Percentiles rank a stretch among this genome's conserved stretches.
These are phyloP conservation scores for Macrolepiota dolichaula DNA, from an alignment of 768 basidiomycete species.

Conservation along the genomic window DNA sequence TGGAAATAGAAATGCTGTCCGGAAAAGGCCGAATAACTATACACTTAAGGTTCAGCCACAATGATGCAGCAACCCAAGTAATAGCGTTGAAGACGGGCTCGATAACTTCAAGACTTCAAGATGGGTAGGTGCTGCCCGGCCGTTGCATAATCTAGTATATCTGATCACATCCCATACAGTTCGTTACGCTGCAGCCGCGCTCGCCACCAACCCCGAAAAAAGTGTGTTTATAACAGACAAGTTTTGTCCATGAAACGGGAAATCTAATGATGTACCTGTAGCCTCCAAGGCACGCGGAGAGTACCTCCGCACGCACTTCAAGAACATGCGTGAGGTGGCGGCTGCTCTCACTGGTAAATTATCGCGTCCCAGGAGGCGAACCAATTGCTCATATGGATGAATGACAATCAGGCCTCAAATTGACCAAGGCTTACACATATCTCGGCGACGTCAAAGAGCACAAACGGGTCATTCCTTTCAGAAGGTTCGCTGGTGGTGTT, in stretches of 20 bases:
- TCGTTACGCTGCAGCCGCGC: constrained; percentile 89
- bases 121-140: constrained; percentile 52
- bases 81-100: constrained; percentile 30
- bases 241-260: neutral
- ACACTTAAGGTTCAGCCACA: constrained; percentile 46
- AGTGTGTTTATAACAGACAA: constrained; percentile 47
- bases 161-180: constrained; percentile 42
- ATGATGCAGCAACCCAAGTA: constrained; percentile 15
- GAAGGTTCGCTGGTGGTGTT: constrained; percentile 92
- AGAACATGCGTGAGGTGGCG: constrained; percentile 99
- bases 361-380: neutral
- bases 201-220: constrained; percentile 93
- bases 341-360: constrained; percentile 84
- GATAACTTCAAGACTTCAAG: constrained; percentile 57
- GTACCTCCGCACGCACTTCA: constrained; percentile 99
- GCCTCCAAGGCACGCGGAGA: constrained; percentile 92
- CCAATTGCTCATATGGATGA: neutral
- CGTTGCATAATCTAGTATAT: constrained; percentile 16
- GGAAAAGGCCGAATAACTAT: constrained; percentile 28
- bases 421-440: constrained; percentile 94
- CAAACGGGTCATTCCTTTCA: constrained; percentile 96
- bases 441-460: constrained; percentile 93
- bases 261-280: constrained; percentile 28
- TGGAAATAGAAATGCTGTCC: neutral
- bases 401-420: constrained; percentile 66